A percentile compares a stretch with the other conserved stretches of the same genome.
phyloP scores from a whole-genome alignment of 2,329 filamentous ascomycete genomes.

The Zelopaecilomyces penicillatus region DNA sequence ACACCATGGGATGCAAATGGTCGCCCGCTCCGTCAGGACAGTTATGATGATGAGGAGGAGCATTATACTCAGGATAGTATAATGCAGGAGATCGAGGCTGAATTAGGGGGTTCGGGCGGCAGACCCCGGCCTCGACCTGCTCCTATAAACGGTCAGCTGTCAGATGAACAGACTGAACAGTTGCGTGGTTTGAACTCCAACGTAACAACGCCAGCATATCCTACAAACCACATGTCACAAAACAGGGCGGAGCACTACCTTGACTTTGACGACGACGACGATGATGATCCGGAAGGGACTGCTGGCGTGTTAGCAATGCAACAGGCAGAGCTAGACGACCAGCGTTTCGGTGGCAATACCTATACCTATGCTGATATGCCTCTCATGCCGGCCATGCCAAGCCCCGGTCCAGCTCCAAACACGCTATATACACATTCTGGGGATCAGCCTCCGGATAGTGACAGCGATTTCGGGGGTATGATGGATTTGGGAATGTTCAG shows the following conservation, averaged over 20 bases:
- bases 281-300: slow-evolving; percentile 81
- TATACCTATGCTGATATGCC: slow-evolving; percentile 25
- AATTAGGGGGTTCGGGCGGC: slow-evolving; percentile 31
- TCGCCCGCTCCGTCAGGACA: slow-evolving; percentile 9
- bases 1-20: slow-evolving; percentile 32
- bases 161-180: slow-evolving; percentile 37
- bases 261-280: slow-evolving; percentile 46
- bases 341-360: slow-evolving; percentile 31
- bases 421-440: slow-evolving; percentile 40
- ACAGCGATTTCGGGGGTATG: slow-evolving; percentile 56
- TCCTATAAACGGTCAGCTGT: slow-evolving; percentile 37
- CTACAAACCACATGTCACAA: slow-evolving; percentile 13
- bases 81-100: slow-evolving; percentile 50
- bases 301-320: slow-evolving; percentile 78
- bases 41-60: slow-evolving; percentile 24
- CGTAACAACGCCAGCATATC: slow-evolving; percentile 34
- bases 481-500: slow-evolving; percentile 70
- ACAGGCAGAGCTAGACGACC: slow-evolving; percentile 72
- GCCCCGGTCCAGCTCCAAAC: slow-evolving; percentile 16
- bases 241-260: slow-evolving; percentile 1
- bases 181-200: slow-evolving; percentile 43
- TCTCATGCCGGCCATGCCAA: slow-evolving; percentile 9
- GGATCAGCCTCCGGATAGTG: slow-evolving; percentile 46
- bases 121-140: slow-evolving; percentile 25
- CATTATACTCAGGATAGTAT: slow-evolving; percentile 42